Base-by-base conservation (phyloP, 345 rosid species). In the Corymbia maculata region DNA sequence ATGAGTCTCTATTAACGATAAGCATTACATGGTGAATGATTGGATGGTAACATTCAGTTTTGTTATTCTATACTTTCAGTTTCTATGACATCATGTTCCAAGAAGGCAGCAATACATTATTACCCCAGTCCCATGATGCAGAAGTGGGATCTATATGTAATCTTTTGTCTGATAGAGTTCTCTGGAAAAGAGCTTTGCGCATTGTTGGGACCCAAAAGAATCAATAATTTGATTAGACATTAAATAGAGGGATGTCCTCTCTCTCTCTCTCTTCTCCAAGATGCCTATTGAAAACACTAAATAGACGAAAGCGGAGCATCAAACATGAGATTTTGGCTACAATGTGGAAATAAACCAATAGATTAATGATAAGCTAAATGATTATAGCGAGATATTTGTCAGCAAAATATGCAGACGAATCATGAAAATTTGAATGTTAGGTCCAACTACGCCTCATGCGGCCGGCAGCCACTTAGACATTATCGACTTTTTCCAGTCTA, bases 1-100 rank as follows among this genome's bases (percentile, higher is more conserved):
- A 12, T 28, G 0, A 61, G 2, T 28, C 6, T 11, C 30, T 61
- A 11, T 28, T 26, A 0, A 6, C 0, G 0, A 28, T 0, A 11
- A 28, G 32, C n/a, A 61, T 26, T 3, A 28, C 30, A 1, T 61
- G 30, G 0, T 2, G 0, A 26, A 61, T 61, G 68, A 61, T 61
- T 61, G 12, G 16, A 61, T 24, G 0, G 22, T 57, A 57, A 26
- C n/a, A 57, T 0, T 0, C 59, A 0, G 2, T 21, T 3, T 0
- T 53, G 0, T 3, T 53, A 53, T 21, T 53, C 64, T 24, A 24
- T 9, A 24, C 3, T 9, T 57, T 57, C 13, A 0, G 2, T 57
- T 57, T 57, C 7, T 24, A 0, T 9, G n/a, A 57, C 13, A 57
- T 57, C n/a, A 57, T 26, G 0, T 28, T 26, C 32, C 68, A 61